These are phyloP conservation scores for Aspergillus sclerotialis DNA, from an alignment of 2,329 filamentous ascomycete genomes.

Conservation along the genomic window DNA sequence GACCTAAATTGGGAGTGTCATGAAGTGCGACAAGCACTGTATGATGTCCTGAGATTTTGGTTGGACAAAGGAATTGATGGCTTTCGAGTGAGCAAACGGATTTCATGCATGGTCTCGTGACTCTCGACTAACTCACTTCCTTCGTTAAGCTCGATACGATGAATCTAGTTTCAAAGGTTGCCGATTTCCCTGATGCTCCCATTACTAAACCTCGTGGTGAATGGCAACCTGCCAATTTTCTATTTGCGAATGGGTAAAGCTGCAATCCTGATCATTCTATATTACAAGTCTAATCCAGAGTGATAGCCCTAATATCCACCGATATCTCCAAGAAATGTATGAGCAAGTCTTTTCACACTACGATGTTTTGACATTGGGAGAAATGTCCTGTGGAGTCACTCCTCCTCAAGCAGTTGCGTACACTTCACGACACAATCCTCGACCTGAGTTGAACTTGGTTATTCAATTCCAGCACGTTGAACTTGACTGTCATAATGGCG, in stretches of 20 bases:
- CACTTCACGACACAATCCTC: slow-evolving; percentile 21
- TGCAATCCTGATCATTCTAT: neutral
- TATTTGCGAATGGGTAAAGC: slow-evolving; percentile 55
- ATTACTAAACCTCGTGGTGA: slow-evolving; percentile 39
- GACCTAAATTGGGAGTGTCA: slow-evolving; percentile 73
- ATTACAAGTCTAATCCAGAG: neutral
- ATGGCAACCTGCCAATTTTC: slow-evolving; percentile 46
- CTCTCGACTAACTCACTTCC: neutral
- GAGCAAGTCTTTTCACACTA: slow-evolving; percentile 27
- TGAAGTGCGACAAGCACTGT: slow-evolving; percentile 57
- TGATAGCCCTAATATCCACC: slow-evolving; percentile 30
- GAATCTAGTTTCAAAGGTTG: slow-evolving; percentile 59
- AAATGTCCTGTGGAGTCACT: slow-evolving; percentile 29
- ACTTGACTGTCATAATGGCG: slow-evolving; percentile 18
- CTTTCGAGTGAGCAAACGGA: slow-evolving; percentile 47
- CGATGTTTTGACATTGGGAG: slow-evolving; percentile 35
- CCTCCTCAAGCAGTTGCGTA: slow-evolving; percentile 31
- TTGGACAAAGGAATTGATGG: slow-evolving; percentile 63
- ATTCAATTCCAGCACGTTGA: slow-evolving; percentile 35
- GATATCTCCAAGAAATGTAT: slow-evolving; percentile 31
- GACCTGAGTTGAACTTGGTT: slow-evolving; percentile 33
- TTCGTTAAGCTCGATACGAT: slow-evolving; percentile 47
- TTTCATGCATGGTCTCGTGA: neutral
- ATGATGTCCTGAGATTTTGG: slow-evolving; percentile 67
- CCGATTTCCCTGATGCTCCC: slow-evolving; percentile 40